Percentiles rank a stretch among this genome's conserved stretches.
phyloP scores from a whole-genome alignment of 2,329 filamentous ascomycete species.

The Colletotrichum eleusines region DNA sequence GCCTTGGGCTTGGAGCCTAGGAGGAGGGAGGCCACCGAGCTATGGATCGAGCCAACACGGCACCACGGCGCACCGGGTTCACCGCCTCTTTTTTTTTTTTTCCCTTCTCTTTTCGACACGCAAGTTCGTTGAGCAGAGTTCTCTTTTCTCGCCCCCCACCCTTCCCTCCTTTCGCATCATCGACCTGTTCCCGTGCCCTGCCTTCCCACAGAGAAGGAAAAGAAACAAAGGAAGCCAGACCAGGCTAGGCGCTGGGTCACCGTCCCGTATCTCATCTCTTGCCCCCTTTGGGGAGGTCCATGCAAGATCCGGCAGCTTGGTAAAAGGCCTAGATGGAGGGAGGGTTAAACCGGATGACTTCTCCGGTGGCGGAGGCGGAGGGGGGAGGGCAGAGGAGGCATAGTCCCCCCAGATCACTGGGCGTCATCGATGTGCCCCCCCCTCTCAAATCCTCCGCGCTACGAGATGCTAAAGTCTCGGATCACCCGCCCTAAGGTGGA shows the following conservation, averaged over 20 bases:
- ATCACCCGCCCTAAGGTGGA: neutral
- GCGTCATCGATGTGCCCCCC: neutral
- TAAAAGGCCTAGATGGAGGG: neutral
- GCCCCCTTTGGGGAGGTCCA: neutral
- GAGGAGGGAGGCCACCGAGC: neutral
- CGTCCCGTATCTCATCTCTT: neutral
- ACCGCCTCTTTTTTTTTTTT: conserved; percentile 11
- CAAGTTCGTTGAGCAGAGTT: neutral
- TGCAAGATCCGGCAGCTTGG: conserved; percentile 28
- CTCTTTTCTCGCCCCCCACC: neutral
- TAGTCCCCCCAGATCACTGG: neutral
- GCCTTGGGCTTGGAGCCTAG: neutral
- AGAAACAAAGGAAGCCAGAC: neutral
- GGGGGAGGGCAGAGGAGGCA: neutral
- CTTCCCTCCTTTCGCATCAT: neutral
- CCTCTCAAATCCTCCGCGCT: neutral
- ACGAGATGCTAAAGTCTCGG: neutral
- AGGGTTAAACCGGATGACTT: neutral
- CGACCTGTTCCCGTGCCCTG: neutral
- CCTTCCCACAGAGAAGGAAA: neutral
- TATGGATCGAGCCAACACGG: neutral
- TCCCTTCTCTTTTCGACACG: neutral
- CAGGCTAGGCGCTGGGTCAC: neutral
- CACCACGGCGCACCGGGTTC: neutral
- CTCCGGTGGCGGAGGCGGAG: neutral